These are phyloP conservation scores for Drechslera avenae DNA, from an alignment of 2,329 filamentous ascomycete genomes.

Conservation along the genomic window DNA sequence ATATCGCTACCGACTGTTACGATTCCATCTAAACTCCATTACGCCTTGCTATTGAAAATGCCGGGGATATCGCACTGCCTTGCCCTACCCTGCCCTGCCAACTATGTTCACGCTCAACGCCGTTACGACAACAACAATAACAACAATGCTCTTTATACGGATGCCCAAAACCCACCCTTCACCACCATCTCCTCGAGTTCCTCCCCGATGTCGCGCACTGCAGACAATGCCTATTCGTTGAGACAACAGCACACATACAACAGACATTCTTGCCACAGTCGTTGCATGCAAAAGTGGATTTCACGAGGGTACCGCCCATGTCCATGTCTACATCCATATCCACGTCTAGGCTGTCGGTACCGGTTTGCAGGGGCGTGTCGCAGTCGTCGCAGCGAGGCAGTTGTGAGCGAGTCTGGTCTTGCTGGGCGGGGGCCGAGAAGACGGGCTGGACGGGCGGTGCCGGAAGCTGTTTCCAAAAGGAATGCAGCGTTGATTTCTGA, in stretches of 20 bases:
- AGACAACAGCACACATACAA: conserved; percentile 50
- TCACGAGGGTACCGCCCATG: conserved; percentile 22
- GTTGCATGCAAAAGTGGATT: conserved; percentile 44
- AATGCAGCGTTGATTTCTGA: conserved; percentile 55
- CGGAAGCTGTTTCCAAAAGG: conserved; percentile 53
- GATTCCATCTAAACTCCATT: background rate
- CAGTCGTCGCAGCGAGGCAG: conserved; percentile 52
- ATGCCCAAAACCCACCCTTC: background rate
- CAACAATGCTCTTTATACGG: too few species aligned
- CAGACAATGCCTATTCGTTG: conserved; percentile 48
- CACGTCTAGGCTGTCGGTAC: conserved; percentile 46
- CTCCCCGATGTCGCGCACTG: conserved; percentile 44
- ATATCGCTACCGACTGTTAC: background rate
- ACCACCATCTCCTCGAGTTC: conserved; percentile 23
- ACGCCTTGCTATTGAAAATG: background rate
- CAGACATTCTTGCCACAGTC: conserved; percentile 50
- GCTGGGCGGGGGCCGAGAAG: conserved; percentile 22
- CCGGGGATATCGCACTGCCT: conserved; percentile 1
- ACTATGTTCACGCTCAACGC: background rate
- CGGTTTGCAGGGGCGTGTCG: conserved; percentile 42
- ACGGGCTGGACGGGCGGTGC: conserved; percentile 36
- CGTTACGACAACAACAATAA: too few species aligned
- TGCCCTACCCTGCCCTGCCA: background rate
- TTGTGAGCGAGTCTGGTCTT: conserved; percentile 7
- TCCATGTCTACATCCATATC: conserved; percentile 48